phyloP scores from a whole-genome alignment of 129 eudicot genomes.

The Centella asiatica region DNA sequence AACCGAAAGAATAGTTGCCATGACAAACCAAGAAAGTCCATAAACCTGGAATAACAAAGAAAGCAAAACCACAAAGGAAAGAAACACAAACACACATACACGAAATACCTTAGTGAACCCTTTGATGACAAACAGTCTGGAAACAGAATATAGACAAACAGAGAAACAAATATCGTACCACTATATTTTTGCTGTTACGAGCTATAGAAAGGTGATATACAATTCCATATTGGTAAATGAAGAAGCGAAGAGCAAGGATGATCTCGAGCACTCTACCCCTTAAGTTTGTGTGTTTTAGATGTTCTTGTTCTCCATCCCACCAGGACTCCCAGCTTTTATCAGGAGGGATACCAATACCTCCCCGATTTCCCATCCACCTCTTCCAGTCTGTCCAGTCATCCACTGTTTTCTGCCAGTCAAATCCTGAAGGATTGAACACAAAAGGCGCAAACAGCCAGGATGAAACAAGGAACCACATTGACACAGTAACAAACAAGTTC shows the following conservation, averaged over 20 bases:
- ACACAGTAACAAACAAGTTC: conserved; percentile 55
- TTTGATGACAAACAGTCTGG: neutral
- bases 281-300: conserved; percentile 50
- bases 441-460: conserved; percentile 98
- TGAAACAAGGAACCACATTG: conserved; percentile 83
- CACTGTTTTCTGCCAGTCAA: conserved; percentile 93
- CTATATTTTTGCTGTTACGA: conserved; percentile 53
- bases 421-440: conserved; percentile 91
- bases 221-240: conserved; percentile 84
- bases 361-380: conserved; percentile 94
- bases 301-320: conserved; percentile 93
- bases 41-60: conserved; percentile 61
- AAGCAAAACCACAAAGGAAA: too few relatives aligned
- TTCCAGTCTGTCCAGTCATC: conserved; percentile 98
- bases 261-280: conserved; percentile 70
- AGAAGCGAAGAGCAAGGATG: conserved; percentile 66
- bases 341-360: conserved; percentile 69
- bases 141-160: neutral
- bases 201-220: conserved; percentile 82
- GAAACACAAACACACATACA: too few relatives aligned
- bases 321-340: conserved; percentile 99
- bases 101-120: neutral
- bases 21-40: conserved; percentile 91
- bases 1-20: conserved; percentile 58
- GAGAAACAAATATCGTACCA: conserved; percentile 31